These are phyloP conservation scores for Aspergillus bombycis DNA, from an alignment of 2,329 filamentous ascomycete species.

Conservation along the genomic window DNA sequence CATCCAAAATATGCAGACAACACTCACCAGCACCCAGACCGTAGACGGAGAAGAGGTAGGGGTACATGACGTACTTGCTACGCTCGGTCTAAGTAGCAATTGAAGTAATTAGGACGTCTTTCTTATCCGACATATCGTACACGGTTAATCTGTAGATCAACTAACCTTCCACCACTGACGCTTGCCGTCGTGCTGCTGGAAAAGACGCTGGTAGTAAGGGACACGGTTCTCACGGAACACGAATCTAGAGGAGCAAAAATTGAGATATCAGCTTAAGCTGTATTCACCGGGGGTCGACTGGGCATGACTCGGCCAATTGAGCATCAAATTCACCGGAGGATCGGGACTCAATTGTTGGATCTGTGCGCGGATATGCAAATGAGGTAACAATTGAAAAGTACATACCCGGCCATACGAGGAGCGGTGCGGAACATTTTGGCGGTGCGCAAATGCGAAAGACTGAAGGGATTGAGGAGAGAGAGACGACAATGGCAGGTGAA, in stretches of 20 bases:
- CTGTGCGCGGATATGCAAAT: conserved; percentile 5
- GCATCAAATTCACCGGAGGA: conserved; percentile 16
- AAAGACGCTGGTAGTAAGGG: conserved; percentile 67
- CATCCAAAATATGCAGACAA: conserved; percentile 3
- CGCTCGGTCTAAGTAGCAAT: conserved; percentile 52
- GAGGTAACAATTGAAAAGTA: conserved; percentile 14
- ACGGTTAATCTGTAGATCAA: conserved; percentile 22
- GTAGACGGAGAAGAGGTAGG: conserved; percentile 60
- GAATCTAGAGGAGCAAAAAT: conserved; percentile 39
- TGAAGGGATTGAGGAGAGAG: conserved; percentile 27
- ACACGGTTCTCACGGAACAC: conserved; percentile 70
- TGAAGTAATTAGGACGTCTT: conserved; percentile 1
- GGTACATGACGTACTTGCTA: conserved; percentile 62
- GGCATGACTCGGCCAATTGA: conserved; percentile 23
- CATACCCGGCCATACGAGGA: conserved; percentile 49
- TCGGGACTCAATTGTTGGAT: conserved; percentile 22
- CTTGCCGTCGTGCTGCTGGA: conserved; percentile 68
- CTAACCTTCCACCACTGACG: conserved; percentile 71
- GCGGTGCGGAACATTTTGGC: conserved; percentile 47
- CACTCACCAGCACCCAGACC: conserved; percentile 53
- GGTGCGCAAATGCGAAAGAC: conserved; percentile 30
- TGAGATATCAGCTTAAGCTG: conserved; percentile 23
- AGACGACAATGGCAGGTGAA: conserved; percentile 31
- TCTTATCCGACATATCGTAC: not conserved
- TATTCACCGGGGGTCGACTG: conserved; percentile 1